Evolutionary conservation across 2,329 filamentous ascomycete genomes (phyloP).

Genomic region (Simplicillium aogashimaense): DNA sequence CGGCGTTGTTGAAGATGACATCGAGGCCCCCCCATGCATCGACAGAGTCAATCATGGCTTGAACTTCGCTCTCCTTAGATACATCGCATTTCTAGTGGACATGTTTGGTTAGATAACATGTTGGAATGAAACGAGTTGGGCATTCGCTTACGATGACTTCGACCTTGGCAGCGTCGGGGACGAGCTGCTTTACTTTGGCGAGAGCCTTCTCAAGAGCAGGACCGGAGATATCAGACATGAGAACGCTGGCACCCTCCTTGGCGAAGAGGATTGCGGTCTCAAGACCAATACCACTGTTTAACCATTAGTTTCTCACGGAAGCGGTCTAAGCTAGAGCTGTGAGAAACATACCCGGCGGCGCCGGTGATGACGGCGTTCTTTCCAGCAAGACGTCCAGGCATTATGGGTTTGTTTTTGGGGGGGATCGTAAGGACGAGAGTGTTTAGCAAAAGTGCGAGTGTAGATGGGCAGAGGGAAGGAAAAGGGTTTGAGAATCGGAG

Average conservation of each 20-base stretch:
- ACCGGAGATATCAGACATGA: conserved; percentile 78
- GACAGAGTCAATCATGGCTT: conserved; percentile 62
- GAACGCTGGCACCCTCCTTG: conserved; percentile 74
- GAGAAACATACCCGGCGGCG: conserved; percentile 64
- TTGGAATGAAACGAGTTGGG: background rate
- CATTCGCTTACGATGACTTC: conserved; percentile 41
- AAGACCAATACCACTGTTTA: conserved; percentile 72
- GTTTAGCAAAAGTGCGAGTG: too few species aligned
- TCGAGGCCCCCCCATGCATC: conserved; percentile 84
- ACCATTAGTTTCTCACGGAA: background rate
- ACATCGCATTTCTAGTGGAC: conserved; percentile 52
- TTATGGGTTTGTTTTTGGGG: background rate
- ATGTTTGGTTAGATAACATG: background rate
- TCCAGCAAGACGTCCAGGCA: conserved; percentile 41
- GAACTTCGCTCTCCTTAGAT: conserved; percentile 71
- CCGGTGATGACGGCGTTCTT: conserved; percentile 70
- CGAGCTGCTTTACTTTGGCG: conserved; percentile 63
- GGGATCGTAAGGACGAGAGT: background rate
- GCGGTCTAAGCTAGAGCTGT: background rate
- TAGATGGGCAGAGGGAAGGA: background rate
- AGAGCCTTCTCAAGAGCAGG: conserved; percentile 68
- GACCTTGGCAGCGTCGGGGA: conserved; percentile 49
- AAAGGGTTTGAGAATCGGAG: background rate
- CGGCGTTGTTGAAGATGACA: conserved; percentile 94
- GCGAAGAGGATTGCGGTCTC: conserved; percentile 86